Evolutionary conservation across 306 rosid species (phyloP).

Genomic region (Prunus persica): DNA sequence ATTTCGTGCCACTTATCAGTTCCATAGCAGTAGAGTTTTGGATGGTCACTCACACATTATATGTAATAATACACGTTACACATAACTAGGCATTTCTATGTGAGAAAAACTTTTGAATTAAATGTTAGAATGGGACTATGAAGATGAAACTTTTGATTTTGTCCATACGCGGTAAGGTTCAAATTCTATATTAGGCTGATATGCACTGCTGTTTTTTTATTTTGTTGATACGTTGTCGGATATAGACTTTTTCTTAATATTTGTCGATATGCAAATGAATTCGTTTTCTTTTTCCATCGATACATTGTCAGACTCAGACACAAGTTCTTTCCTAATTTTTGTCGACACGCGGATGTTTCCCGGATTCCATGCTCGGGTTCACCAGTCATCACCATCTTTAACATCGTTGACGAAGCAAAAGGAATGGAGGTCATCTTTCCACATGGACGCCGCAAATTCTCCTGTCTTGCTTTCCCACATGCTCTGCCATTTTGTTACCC

Average conservation of each 20-base stretch:
- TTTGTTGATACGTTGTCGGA: background rate
- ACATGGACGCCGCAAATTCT: background rate
- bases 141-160: background rate
- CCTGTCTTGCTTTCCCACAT: background rate
- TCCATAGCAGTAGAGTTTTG: background rate
- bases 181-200: background rate
- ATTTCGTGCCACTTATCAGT: background rate
- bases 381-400: background rate
- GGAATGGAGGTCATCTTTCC: background rate
- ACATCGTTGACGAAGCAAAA: background rate
- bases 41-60: background rate
- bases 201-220: background rate
- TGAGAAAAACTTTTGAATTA: background rate
- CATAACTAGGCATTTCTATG: background rate
- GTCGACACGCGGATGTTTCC: background rate
- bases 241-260: background rate
- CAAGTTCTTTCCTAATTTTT: background rate
- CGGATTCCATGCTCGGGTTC: background rate
- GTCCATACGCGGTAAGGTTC: background rate
- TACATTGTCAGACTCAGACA: background rate
- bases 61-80: background rate
- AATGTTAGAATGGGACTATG: background rate
- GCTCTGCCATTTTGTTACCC: background rate
- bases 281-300: background rate
- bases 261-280: background rate